phyloP scores from a whole-genome alignment of 2,329 filamentous ascomycete species.

The Grosmannia penicillata region DNA sequence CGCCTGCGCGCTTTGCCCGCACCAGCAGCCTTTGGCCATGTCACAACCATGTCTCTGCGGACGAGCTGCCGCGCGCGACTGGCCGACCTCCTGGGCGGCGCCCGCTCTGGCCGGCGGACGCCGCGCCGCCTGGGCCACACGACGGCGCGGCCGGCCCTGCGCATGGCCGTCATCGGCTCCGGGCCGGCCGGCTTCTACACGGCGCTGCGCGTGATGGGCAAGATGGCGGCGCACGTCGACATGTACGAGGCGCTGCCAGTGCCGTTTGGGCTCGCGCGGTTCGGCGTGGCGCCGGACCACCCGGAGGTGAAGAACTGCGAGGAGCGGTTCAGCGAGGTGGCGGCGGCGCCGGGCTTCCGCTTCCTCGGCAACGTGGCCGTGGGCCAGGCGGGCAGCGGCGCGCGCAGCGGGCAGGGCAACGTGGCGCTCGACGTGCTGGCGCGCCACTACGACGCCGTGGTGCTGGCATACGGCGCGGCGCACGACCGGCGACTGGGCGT shows the following conservation, averaged over 20 bases:
- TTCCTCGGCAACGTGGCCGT: constrained; percentile 85
- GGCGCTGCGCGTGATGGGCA: constrained; percentile 69
- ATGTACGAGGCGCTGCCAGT: constrained; percentile 95
- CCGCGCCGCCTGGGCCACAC: not conserved
- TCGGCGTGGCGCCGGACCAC: constrained; percentile 95
- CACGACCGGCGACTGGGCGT: constrained; percentile 68
- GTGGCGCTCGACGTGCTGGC: constrained; percentile 56
- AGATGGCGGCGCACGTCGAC: constrained; percentile 61
- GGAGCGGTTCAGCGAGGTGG: constrained; percentile 84
- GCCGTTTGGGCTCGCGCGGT: constrained; percentile 82
- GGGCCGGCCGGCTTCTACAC: constrained; percentile 95
- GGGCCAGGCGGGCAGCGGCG: constrained; percentile 28
- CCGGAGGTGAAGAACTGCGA: constrained; percentile 99
- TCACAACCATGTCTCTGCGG: too few species aligned
- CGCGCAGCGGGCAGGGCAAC: constrained; percentile 24
- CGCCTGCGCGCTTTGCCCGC: too few species aligned
- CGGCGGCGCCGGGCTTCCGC: constrained; percentile 65
- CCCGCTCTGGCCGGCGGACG: not conserved
- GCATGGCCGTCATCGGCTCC: constrained; percentile 80
- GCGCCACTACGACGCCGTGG: constrained; percentile 77
- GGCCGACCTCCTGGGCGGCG: too few species aligned
- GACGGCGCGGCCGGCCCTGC: constrained; percentile 30
- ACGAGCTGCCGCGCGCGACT: too few species aligned
- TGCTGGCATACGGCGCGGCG: constrained; percentile 87
- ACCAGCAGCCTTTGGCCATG: too few species aligned